Base-by-base conservation (phyloP, 2,329 filamentous ascomycete genomes). In the Peltaster fructicola region DNA sequence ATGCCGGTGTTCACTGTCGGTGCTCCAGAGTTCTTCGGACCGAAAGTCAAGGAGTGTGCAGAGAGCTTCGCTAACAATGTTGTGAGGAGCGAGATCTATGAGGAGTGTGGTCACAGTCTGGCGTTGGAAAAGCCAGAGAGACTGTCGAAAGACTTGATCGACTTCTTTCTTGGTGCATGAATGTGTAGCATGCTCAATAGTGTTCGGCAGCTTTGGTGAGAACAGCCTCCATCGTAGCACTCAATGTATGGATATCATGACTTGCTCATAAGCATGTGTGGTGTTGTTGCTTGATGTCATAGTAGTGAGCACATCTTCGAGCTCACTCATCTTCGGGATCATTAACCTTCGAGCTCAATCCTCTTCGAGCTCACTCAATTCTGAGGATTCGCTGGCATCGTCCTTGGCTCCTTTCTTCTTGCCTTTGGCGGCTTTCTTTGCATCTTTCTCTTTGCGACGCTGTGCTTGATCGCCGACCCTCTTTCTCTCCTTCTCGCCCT, bases 381-480 rank as follows among this genome's bases (percentile, higher is more conserved):
- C n/a, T n/a, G n/a, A n/a, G 4, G 26, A 7, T n/a, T 27, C 24
- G 14, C 15, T 42, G 5, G 38, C 30, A 17, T 38, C 20, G 4
- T 38, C 36, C 41, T 65, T 70, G 2, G 59, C 45, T 32, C 62
- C 26, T 43, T 20, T 47, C 33, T 44, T 49, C 34, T 47, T 50
- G 7, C 39, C 37, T 17, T 42, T 46, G 6, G 27, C 29, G n/a
- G 40, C 40, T 12, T 36, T 39, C 23, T 38, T 32, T 2, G 48
- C 50, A 24, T 63, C 65, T 42, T 73, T 73, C 34, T 61, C 67
- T 14, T 60, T 50, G 53, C 80, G 85, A 44, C 72, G 72, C 36
- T 88, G 74, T 7, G 79, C 77, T 53, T 88, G 78, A 17, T 71
- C 75, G 49, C 77, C 70, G 25, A 85, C 64, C 47, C 76, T 79